A percentile compares a stretch with the other conserved stretches of the same genome.
phyloP scores from a whole-genome alignment of 345 rosid species.

The Gossypium arboreum region DNA sequence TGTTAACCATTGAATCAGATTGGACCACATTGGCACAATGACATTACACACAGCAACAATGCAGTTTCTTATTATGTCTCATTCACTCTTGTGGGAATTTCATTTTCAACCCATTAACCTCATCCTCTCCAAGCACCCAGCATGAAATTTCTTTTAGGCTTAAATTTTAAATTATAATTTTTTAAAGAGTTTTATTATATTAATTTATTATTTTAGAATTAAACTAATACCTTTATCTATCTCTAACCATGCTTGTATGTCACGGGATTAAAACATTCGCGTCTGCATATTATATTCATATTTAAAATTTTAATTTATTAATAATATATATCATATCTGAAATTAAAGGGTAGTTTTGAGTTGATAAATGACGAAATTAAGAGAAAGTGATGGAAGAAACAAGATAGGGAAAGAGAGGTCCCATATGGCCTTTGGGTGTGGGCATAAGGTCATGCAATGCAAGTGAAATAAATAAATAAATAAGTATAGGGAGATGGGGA shows the following conservation, averaged over 20 bases:
- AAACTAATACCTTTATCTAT: no score
- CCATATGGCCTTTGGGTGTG: conserved; percentile 37
- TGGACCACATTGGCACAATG: conserved; percentile 11
- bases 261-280: no score
- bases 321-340: neutral
- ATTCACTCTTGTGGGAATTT: conserved; percentile 3
- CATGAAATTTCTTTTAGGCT: neutral
- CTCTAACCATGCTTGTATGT: no score
- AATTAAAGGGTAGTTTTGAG: conserved; percentile 24
- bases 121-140: neutral
- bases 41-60: neutral
- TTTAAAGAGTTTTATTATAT: no score
- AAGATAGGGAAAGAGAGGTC: conserved; percentile 26
- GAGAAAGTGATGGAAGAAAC: conserved; percentile 31
- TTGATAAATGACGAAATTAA: conserved; percentile 28
- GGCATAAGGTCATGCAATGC: conserved; percentile 41
- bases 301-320: no score
- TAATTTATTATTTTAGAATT: no score
- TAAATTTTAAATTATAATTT: no score
- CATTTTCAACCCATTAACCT: neutral
- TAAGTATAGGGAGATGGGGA: conserved; percentile 16
- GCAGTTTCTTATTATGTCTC: conserved; percentile 7
- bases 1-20: conserved; percentile 5
- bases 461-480: conserved; percentile 1
- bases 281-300: no score